Evolutionary conservation across 2,329 filamentous ascomycete species (phyloP).

Genomic region (Cordyceps militaris): DNA sequence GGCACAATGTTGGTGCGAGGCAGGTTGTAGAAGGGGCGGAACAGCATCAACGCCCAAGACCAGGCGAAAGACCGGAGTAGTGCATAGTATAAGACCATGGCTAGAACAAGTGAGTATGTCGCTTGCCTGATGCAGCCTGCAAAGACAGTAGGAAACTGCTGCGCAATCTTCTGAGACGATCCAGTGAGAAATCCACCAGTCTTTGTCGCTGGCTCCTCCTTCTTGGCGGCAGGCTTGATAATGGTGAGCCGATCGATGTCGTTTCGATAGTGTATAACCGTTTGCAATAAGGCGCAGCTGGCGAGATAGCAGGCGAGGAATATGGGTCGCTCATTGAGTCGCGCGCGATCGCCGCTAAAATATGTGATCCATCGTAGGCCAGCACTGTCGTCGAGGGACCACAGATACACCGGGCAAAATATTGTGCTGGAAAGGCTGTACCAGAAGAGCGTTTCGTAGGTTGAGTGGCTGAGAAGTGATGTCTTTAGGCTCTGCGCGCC

Average conservation of each 20-base stretch:
- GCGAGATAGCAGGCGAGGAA: slow-evolving; percentile 68
- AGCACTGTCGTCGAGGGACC: slow-evolving; percentile 52
- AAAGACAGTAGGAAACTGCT: slow-evolving; percentile 34
- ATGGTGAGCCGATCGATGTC: slow-evolving; percentile 63
- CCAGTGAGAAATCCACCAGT: slow-evolving; percentile 20
- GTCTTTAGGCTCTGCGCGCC: slow-evolving; percentile 56
- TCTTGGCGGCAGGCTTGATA: slow-evolving; percentile 20
- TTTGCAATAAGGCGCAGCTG: slow-evolving; percentile 62
- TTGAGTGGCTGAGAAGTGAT: slow-evolving; percentile 50
- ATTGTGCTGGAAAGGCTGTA: slow-evolving; percentile 72
- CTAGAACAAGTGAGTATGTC: slow-evolving; percentile 34
- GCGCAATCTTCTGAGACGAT: slow-evolving; percentile 29
- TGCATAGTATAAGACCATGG: slow-evolving; percentile 53
- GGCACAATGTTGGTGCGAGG: slow-evolving; percentile 62
- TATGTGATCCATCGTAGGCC: slow-evolving; percentile 69
- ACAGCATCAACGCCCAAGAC: slow-evolving; percentile 62
- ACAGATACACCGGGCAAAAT: slow-evolving; percentile 76
- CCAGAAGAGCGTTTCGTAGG: slow-evolving; percentile 64
- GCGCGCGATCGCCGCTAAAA: slow-evolving; percentile 62
- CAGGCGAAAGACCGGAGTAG: slow-evolving; percentile 59
- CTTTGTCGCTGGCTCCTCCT: slow-evolving; percentile 17
- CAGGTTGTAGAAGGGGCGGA: slow-evolving; percentile 68
- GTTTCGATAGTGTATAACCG: slow-evolving; percentile 58
- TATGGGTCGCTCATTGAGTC: slow-evolving; percentile 79
- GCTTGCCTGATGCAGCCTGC: slow-evolving; percentile 33